These are phyloP conservation scores for Trichopus zeylanicus DNA, from an alignment of 116 monocot genomes.

Conservation along the genomic window DNA sequence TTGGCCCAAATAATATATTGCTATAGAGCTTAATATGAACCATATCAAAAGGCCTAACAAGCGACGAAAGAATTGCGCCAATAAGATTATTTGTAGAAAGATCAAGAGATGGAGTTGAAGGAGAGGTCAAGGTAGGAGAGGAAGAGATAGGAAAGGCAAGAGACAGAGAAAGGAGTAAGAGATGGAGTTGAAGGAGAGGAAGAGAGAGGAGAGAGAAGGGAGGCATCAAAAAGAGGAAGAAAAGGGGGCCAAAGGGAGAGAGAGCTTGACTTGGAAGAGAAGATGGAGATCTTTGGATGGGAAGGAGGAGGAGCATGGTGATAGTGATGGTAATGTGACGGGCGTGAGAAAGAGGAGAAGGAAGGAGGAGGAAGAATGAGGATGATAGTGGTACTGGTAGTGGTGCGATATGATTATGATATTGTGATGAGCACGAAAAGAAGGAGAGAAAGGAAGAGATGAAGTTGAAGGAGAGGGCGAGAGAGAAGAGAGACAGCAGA, in stretches of 20 bases:
- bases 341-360: neutral
- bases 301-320: slow-evolving; percentile 3
- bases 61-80: slow-evolving; percentile 32
- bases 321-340: too few species aligned
- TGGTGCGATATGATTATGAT: too few species aligned
- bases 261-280: slow-evolving; percentile 39
- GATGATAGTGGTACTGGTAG: neutral
- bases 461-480: too few species aligned
- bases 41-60: slow-evolving; percentile 23
- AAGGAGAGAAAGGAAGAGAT: too few species aligned
- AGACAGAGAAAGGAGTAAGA: slow-evolving; percentile 37
- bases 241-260: slow-evolving; percentile 22
- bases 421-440: too few species aligned
- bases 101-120: slow-evolving; percentile 51
- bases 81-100: slow-evolving; percentile 32
- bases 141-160: slow-evolving; percentile 48
- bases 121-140: slow-evolving; percentile 41
- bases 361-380: slow-evolving; percentile 7
- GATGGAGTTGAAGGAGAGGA: slow-evolving; percentile 25
- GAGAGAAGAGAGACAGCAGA: too few species aligned
- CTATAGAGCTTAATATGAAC: slow-evolving; percentile 69
- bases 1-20: slow-evolving; percentile 47
- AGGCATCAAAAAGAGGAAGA: slow-evolving; percentile 53
- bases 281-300: slow-evolving; percentile 52
- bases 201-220: slow-evolving; percentile 24